Base-by-base conservation (phyloP, 2,329 filamentous ascomycete species). In the Septoria petroselini region DNA sequence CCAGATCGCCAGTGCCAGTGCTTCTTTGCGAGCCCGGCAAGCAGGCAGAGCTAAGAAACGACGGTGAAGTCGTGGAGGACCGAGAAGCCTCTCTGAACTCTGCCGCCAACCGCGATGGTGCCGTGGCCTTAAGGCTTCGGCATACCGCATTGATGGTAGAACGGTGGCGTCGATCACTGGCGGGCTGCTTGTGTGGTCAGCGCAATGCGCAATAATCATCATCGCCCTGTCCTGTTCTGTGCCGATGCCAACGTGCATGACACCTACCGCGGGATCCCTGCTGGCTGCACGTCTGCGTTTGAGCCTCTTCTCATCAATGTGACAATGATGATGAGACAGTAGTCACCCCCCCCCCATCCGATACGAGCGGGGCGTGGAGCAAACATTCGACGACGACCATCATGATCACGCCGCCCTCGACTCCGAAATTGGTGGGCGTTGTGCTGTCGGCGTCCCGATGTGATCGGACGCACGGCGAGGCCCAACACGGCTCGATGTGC, bases 1-100 rank as follows among this genome's bases (percentile, higher is more conserved):
- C n/a, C 27, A 17, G 37, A 48, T 48, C 48, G 48, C 48, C 48
- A 50, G 37, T 50, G 48, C 48, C n/a, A n/a, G n/a, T n/a, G n/a
- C n/a, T n/a, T n/a, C n/a, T n/a, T n/a, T n/a, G n/a, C n/a, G n/a
- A n/a, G n/a, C n/a, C n/a, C n/a, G n/a, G n/a, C n/a, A n/a, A n/a
- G n/a, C n/a, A n/a, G n/a, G n/a, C n/a, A n/a, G n/a, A 33, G 41
- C 48, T 50, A 45, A 41, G 29, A 45, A n/a, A 33, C 41, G 25
- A 50, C 41, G 48, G 48, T 46, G 27, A 50, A 27, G 41, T 38
- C 35, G 41, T 41, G 41, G 41, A 34, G 15, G 39, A 49, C 11
- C 23, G 21, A 23, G 23, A 15, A 38, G 17, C 30, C 21, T 27
- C 14, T 29, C 23, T 27, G 23, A 12, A 19, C 17, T 14, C n/a